Conservation (phyloP, 306 rosid genomes). For the Cucurbita ficifolia region DNA sequence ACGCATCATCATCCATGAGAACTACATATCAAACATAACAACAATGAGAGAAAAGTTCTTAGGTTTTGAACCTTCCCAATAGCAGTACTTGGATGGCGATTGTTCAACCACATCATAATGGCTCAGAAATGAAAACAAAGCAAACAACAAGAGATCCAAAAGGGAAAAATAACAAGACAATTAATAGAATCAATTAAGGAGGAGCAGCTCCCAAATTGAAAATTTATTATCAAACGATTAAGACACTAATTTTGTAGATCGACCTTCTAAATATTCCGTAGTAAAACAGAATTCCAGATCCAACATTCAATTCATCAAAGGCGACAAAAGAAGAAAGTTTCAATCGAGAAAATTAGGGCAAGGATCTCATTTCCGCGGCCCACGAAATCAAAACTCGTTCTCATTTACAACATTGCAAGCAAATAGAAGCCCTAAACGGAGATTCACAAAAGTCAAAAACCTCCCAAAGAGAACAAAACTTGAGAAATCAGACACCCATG, state of each 20-base stretch:
- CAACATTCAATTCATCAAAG: background rate
- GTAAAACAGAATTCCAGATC: background rate
- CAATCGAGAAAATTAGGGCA: background rate
- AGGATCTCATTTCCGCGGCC: background rate
- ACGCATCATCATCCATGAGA: slow-evolving; percentile 81
- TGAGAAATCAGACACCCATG: background rate
- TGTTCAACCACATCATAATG: background rate
- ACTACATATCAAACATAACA: slow-evolving; percentile 36
- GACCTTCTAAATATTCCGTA: background rate
- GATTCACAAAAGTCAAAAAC: background rate
- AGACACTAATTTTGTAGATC: background rate
- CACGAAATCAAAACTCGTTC: background rate
- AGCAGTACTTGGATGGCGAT: background rate
- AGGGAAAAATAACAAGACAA: background rate
- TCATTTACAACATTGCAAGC: background rate
- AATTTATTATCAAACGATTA: background rate
- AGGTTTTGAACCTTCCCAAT: slow-evolving; percentile 14
- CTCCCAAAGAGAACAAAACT: background rate
- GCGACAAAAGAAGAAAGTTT: background rate
- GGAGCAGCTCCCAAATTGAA: background rate
- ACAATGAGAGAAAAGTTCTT: slow-evolving; percentile 8
- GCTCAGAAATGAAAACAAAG: background rate
- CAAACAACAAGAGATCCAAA: background rate
- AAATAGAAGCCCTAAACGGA: background rate
- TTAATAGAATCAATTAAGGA: background rate